phyloP scores from a whole-genome alignment of 192 early-diverging fungal species.

The Mortierella antarctica region DNA sequence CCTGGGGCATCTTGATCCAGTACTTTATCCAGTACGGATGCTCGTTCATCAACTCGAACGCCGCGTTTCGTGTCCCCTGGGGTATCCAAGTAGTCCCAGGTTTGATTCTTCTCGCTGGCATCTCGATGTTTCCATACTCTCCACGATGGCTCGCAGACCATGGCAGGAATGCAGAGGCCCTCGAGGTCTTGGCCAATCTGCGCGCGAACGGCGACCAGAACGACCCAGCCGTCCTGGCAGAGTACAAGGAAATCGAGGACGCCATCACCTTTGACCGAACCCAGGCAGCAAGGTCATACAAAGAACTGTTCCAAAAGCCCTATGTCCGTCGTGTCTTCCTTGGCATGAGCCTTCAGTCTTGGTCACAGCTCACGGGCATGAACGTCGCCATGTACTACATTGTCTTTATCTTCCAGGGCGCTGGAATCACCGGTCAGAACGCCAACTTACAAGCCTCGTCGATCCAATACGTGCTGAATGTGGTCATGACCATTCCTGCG shows the following conservation, averaged over 20 bases:
- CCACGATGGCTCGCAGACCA: conserved; percentile 85
- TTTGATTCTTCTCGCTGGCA: conserved; percentile 69
- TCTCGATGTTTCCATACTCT: conserved; percentile 83
- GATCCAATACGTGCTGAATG: conserved; percentile 83
- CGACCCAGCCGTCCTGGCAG: conserved; percentile 64
- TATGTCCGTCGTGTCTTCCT: conserved; percentile 68
- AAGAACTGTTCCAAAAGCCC: conserved; percentile 64
- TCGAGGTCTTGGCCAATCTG: conserved; percentile 69
- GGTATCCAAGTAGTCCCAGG: conserved; percentile 85
- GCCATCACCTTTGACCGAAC: conserved; percentile 72
- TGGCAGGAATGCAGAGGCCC: conserved; percentile 75
- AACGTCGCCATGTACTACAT: conserved; percentile 89
- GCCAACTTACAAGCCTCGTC: conserved; percentile 69
- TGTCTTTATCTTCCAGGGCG: conserved; percentile 50
- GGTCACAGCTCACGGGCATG: conserved; percentile 88
- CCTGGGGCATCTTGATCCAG: conserved; percentile 76
- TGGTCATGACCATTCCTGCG: conserved; percentile 85
- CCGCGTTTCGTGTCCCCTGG: conserved; percentile 63
- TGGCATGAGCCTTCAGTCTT: conserved; percentile 75
- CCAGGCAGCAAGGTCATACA: conserved; percentile 69
- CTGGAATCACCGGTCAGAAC: conserved; percentile 56
- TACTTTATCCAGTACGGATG: conserved; percentile 70
- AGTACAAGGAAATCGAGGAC: conserved; percentile 80
- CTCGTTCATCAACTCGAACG: conserved; percentile 45
- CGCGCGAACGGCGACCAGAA: conserved; percentile 69